Evolutionary conservation across 2,329 filamentous ascomycete species (phyloP), one percentile per base, ranked within the genome.

Genomic region (Pseudovirgaria hyperparasitica): DNA sequence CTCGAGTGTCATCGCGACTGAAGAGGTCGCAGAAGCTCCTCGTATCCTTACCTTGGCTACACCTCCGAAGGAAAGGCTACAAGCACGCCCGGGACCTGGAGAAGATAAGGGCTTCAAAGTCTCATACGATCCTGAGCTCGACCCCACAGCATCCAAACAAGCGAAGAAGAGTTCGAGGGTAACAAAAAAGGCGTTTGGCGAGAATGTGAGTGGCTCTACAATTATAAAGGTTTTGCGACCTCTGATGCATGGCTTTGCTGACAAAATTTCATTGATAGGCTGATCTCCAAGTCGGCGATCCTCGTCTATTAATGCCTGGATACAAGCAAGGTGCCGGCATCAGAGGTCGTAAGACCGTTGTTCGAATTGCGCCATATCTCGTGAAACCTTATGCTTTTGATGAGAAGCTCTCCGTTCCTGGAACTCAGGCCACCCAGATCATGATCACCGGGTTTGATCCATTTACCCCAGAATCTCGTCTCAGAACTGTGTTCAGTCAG

Each of bases 371-470:
- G 16, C 80, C 80, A 1, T 92, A 93, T 55, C 76, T 78, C 34
- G 60, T 93, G 27, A 81, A 74, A 48, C 77, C 80, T 13, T 94
- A 92, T 54, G 57, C 71, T 15, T 90, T 84, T 54, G 86, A 96
- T 49, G 60, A 75, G 5, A 74, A 73, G 42, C 84, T 82, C 4
- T 92, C 87, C 2, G 73, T 92, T 41, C 87, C 86, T 1, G 82
- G 85, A 14, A 84, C 84, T 0, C 87, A 87, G 9, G 82, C 90
- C 2, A 84, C 80, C 3, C 84, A 93, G 50, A 74, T 98, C 25
- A 77, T 96, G 4, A 84, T 94, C 12, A 86, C 76, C n/a, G 84
- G 85, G n/a, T 94, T 94, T 50, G 90, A 96, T 53, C 86, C 87
- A 5, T 62, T 96, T 37, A 77, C 81, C 21, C 72, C 82, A 9